phyloP scores from a whole-genome alignment of 352 stramenopile genomes.

The Globisporangium iwayamae region DNA sequence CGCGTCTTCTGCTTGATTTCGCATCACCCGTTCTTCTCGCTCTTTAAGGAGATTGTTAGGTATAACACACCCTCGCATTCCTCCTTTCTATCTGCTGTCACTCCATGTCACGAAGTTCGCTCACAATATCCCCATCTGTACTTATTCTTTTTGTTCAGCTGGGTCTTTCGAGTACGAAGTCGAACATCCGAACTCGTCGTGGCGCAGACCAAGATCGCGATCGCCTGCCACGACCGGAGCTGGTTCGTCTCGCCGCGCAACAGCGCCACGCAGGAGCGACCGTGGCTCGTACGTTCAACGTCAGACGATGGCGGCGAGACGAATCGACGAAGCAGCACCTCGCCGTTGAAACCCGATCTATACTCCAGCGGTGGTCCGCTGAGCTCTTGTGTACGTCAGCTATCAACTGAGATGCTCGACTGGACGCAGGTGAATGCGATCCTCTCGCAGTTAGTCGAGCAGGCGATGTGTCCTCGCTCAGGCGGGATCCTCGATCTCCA shows the following conservation, averaged over 20 bases:
- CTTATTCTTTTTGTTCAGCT: slow-evolving; percentile 25
- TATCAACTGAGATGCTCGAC: slow-evolving; percentile 4
- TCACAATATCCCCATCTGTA: background rate
- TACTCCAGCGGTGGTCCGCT: background rate
- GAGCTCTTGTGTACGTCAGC: background rate
- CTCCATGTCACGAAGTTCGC: background rate
- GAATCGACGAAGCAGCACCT: background rate
- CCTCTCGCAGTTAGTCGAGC: slow-evolving; percentile 34
- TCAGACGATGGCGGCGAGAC: background rate
- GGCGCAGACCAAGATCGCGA: slow-evolving; percentile 39
- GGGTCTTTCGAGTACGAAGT: slow-evolving; percentile 46
- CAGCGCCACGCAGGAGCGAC: background rate
- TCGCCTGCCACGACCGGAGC: slow-evolving; percentile 38
- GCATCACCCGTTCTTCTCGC: slow-evolving; percentile 76
- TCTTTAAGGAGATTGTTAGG: slow-evolving; percentile 77
- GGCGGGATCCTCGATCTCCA: slow-evolving; percentile 37
- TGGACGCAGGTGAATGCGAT: slow-evolving; percentile 11
- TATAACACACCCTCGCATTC: slow-evolving; percentile 9
- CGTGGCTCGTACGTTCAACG: background rate
- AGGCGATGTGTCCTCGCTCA: slow-evolving; percentile 22
- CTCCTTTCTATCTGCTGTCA: background rate
- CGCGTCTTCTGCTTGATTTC: slow-evolving; percentile 76
- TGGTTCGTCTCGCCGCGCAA: slow-evolving; percentile 62
- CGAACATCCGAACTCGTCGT: slow-evolving; percentile 28
- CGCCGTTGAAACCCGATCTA: background rate